Conservation (phyloP, 73 alveolate species). For the Paramecium sonneborni region DNA sequence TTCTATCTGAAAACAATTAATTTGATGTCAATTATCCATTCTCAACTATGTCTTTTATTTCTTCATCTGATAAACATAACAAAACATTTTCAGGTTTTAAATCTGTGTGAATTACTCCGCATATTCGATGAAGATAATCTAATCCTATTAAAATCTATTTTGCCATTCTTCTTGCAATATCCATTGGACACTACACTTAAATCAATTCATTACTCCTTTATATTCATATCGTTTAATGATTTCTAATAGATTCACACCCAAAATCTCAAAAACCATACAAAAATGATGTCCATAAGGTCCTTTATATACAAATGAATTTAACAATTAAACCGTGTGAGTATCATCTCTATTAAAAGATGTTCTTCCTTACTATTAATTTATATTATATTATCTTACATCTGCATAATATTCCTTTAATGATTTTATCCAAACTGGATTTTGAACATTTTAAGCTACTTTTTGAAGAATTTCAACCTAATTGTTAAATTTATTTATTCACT, state of each 20-base stretch:
- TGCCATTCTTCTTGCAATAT: slow-evolving; percentile 80
- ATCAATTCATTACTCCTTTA: slow-evolving; percentile 69
- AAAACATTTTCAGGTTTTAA: slow-evolving; percentile 96
- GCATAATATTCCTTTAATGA: slow-evolving; percentile 49
- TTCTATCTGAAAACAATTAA: slow-evolving; percentile 61
- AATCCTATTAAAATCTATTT: slow-evolving; percentile 96
- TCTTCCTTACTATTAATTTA: slow-evolving; percentile 32
- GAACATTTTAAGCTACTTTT: slow-evolving; percentile 88
- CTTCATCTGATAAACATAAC: slow-evolving; percentile 84
- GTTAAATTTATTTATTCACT: slow-evolving; percentile 81
- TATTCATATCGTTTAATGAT: slow-evolving; percentile 87
- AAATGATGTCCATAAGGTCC: slow-evolving; percentile 80
- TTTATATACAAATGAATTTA: slow-evolving; percentile 66
- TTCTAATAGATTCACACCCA: slow-evolving; percentile 98
- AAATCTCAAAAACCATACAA: slow-evolving; percentile 98
- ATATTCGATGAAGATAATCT: slow-evolving; percentile 95
- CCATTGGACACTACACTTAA: slow-evolving; percentile 57
- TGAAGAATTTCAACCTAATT: slow-evolving; percentile 71
- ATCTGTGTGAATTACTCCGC: slow-evolving; percentile 97
- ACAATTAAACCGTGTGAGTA: slow-evolving; percentile 67
- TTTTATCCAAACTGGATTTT: slow-evolving; percentile 61
- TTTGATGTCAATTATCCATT: slow-evolving; percentile 63
- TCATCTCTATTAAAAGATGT: slow-evolving; percentile 59
- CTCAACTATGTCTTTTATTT: slow-evolving; percentile 77
- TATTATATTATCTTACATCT: slow-evolving; percentile 12